Percentiles rank a stretch among this genome's conserved stretches.
Conservation (phyloP, 768 basidiomycete genomes). For the Tephrocybe rancida region DNA sequence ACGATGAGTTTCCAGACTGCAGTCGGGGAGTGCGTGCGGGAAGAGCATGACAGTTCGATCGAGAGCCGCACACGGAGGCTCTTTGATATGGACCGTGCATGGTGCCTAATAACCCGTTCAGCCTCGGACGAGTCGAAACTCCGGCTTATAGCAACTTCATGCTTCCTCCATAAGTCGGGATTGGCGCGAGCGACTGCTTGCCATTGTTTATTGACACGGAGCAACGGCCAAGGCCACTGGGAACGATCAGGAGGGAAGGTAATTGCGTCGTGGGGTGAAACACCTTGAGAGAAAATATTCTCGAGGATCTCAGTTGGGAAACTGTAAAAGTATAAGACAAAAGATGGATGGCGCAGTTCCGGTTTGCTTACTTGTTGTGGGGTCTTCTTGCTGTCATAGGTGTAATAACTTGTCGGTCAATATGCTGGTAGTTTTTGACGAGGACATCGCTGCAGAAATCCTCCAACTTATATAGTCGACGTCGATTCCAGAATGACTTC, state of each 20-base stretch:
- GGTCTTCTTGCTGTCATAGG: not conserved
- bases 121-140: conserved; percentile 1
- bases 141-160: conserved; percentile 7
- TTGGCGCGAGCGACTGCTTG: conserved; percentile 1
- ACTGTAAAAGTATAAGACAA: not conserved
- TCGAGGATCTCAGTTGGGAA: conserved; percentile 8
- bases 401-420: no score
- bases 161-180: conserved; percentile 9
- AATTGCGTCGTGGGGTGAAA: not conserved
- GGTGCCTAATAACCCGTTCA: not conserved
- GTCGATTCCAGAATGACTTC: no score
- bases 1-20: conserved; percentile 3
- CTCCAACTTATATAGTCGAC: no score
- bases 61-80: not conserved
- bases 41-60: conserved; percentile 6
- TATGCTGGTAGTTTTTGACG: no score
- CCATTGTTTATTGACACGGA: conserved; percentile 9
- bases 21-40: not conserved
- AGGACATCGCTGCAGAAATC: no score
- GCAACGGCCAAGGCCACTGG: conserved; percentile 9
- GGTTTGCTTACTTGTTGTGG: not conserved
- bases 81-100: not conserved
- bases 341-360: not conserved
- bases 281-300: conserved; percentile 7
- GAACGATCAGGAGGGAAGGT: not conserved